Evolutionary conservation across 2,329 filamentous ascomycete species (phyloP).

Genomic region (Alternaria sp.): DNA sequence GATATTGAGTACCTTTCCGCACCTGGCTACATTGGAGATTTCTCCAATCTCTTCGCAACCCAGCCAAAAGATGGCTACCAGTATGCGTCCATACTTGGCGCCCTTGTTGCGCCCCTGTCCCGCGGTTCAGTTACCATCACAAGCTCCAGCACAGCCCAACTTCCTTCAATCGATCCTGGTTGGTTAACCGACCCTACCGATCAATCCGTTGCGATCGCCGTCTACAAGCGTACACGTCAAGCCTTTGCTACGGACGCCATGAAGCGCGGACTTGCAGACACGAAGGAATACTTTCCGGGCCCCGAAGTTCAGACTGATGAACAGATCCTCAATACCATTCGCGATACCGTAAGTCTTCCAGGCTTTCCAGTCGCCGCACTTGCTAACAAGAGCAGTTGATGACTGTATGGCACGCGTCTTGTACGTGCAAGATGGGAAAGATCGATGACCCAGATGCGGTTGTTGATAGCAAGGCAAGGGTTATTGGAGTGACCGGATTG

Average conservation of each 20-base stretch:
- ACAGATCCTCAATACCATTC: slow-evolving; percentile 35
- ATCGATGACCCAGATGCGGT: slow-evolving; percentile 45
- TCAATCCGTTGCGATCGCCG: slow-evolving; percentile 42
- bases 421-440: slow-evolving; percentile 44
- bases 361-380: not conserved
- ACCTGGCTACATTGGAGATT: slow-evolving; percentile 28
- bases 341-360: slow-evolving; percentile 13
- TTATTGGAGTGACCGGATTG: slow-evolving; percentile 46
- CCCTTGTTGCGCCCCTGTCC: slow-evolving; percentile 47
- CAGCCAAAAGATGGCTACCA: slow-evolving; percentile 41
- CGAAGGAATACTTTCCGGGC: slow-evolving; percentile 41
- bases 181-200: slow-evolving; percentile 50
- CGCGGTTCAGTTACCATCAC: slow-evolving; percentile 50
- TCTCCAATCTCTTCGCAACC: slow-evolving; percentile 25
- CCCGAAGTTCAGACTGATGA: slow-evolving; percentile 32
- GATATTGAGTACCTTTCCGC: slow-evolving; percentile 38
- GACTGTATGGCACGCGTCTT: slow-evolving; percentile 39
- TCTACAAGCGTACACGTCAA: slow-evolving; percentile 44
- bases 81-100: slow-evolving; percentile 45
- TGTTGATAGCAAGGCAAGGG: slow-evolving; percentile 45
- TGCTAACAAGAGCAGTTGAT: slow-evolving; percentile 6
- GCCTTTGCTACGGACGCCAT: slow-evolving; percentile 36
- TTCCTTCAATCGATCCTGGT: slow-evolving; percentile 47
- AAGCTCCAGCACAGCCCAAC: slow-evolving; percentile 32
- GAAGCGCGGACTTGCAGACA: slow-evolving; percentile 8